Percentiles rank a stretch among this genome's conserved stretches.
Evolutionary conservation across 441 rosid species (phyloP).

Genomic region (Syzygium malaccense): DNA sequence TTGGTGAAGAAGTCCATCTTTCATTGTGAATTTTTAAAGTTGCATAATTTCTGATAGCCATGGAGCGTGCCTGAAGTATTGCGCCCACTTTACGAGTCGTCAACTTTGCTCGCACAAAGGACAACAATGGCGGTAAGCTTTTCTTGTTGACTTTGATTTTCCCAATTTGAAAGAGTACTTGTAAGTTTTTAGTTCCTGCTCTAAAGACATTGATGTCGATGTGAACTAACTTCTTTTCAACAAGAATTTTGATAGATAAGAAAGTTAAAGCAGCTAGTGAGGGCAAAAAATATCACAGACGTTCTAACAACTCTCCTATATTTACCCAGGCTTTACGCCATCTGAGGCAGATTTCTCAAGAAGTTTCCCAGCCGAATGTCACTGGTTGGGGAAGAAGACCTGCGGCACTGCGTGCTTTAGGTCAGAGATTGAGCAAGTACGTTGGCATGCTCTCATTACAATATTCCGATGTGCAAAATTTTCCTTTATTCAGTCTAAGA

Average conservation of each 20-base stretch:
- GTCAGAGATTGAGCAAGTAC: conserved; percentile 65
- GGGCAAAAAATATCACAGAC: background rate
- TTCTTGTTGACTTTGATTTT: background rate
- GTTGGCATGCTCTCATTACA: background rate
- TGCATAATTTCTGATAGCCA: conserved; percentile 28
- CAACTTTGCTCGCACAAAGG: conserved; percentile 64
- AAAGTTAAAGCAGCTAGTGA: background rate
- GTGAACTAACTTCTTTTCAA: background rate
- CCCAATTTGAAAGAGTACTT: background rate
- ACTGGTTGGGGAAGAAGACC: conserved; percentile 67
- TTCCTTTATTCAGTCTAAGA: background rate
- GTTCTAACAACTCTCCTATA: background rate
- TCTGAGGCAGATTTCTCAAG: conserved; percentile 65
- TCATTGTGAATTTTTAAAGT: background rate
- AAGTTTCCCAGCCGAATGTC: conserved; percentile 57
- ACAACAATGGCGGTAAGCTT: conserved; percentile 64
- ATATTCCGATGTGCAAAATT: background rate
- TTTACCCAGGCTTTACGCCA: conserved; percentile 52
- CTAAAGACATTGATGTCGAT: background rate
- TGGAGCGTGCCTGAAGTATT: conserved; percentile 77
- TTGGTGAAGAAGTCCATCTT: background rate
- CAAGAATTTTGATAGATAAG: background rate
- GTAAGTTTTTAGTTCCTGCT: background rate
- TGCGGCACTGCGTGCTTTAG: conserved; percentile 57
- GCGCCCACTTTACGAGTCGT: conserved; percentile 68